Evolutionary conservation across 2,329 filamentous ascomycete species (phyloP).

Genomic region (Cladosporium phlei): DNA sequence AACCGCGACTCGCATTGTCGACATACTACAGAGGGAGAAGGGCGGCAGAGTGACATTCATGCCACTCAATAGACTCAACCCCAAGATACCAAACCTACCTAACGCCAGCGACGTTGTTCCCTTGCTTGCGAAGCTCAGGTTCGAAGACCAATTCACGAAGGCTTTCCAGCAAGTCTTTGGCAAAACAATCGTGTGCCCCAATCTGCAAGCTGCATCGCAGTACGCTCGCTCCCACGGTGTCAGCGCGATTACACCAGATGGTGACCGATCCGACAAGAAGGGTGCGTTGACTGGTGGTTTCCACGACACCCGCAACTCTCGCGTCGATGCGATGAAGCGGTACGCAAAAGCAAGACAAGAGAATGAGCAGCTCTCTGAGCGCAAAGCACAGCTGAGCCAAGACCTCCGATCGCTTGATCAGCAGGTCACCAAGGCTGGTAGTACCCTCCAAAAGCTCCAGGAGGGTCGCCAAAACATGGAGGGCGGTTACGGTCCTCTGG

Average conservation of each 20-base stretch:
- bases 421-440: slow-evolving; percentile 79
- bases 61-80: slow-evolving; percentile 76
- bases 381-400: slow-evolving; percentile 60
- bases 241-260: slow-evolving; percentile 88
- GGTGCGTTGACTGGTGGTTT: slow-evolving; percentile 94
- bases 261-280: slow-evolving; percentile 90
- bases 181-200: slow-evolving; percentile 89
- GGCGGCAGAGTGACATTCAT: slow-evolving; percentile 91
- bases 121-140: slow-evolving; percentile 78
- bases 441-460: slow-evolving; percentile 76
- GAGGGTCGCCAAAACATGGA: slow-evolving; percentile 74
- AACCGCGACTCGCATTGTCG: slow-evolving; percentile 76
- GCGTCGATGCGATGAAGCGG: slow-evolving; percentile 75
- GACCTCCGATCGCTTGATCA: slow-evolving; percentile 79
- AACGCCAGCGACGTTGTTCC: slow-evolving; percentile 82
- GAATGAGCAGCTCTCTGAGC: slow-evolving; percentile 62
- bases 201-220: slow-evolving; percentile 77
- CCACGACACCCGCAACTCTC: slow-evolving; percentile 78
- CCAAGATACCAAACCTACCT: slow-evolving; percentile 66
- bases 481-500: slow-evolving; percentile 73
- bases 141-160: slow-evolving; percentile 69
- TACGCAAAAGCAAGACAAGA: slow-evolving; percentile 71
- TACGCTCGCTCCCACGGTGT: slow-evolving; percentile 90
- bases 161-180: slow-evolving; percentile 95
- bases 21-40: slow-evolving; percentile 71